Evolutionary conservation across 768 basidiomycete genomes (phyloP), one percentile per base, ranked within the genome.

Genomic region (Mycena rosella): DNA sequence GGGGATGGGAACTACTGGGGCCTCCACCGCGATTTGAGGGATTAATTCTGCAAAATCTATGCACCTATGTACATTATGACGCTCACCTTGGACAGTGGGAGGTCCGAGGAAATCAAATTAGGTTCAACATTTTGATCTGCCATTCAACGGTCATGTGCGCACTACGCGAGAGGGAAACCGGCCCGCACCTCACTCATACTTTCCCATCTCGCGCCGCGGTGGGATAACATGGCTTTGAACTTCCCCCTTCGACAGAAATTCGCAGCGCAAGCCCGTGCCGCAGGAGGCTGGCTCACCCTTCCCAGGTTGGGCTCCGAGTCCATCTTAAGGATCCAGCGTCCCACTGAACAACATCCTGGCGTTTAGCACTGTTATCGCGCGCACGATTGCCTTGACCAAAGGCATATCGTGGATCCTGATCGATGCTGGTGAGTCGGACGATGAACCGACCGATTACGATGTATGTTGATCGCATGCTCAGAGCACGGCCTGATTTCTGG

Each of bases 261-360:
- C 24, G 27, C 54, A 27, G 55, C 68, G 20, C 65, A 69, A 30
- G 59, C 65, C 32, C 68, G 65, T 29, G 74, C 74, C 20, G 74
- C 74, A 32, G 74, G 74, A 24, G 72, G 48, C 3, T 74, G 74
- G 74, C 72, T 74, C 14, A 74, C 74, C 17, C 57, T 74, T 17
- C 74, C 74, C 0, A 74, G 73, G 73, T 72, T 36, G 45, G 45
- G 24, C 24, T 14, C 22, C 24, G 84, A 82, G 38, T 40, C 38
- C 38, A 47, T 26, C 24, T 26, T 47, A 8, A 9, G 13, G 45
- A 4, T 26, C 18, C 4, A 15, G 5, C 22, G 10, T 26, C 13
- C 15, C 5, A 26, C 22, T 85, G 73, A 85, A 86, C 78, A 87
- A 87, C 45, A 5, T 24, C 22, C 45, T 24, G 6, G 17, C 45